Percentiles rank a stretch among this genome's conserved stretches.
These are phyloP conservation scores for Yarrowia sp. DNA, from an alignment of 805 yeast genomes.

Conservation along the genomic window DNA sequence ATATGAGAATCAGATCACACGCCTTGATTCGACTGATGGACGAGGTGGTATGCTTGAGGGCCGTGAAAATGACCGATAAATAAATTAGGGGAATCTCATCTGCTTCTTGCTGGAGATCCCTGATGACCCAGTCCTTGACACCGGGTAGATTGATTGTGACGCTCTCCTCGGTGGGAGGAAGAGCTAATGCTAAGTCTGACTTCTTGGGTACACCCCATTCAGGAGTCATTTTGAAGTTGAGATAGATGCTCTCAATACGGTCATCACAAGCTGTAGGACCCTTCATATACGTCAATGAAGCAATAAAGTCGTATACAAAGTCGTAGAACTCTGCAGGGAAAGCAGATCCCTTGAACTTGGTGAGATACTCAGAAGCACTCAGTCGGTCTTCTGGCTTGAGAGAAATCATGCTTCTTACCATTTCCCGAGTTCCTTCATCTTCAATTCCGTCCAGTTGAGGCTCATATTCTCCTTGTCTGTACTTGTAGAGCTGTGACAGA, in stretches of 20 bases:
- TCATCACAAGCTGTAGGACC: constrained; percentile 50
- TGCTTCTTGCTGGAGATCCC: constrained; percentile 37
- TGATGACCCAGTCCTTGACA: constrained; percentile 15
- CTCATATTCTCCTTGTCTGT: constrained; percentile 67
- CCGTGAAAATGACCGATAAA: constrained; percentile 63
- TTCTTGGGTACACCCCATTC: constrained; percentile 34
- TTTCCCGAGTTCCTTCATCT: constrained; percentile 57
- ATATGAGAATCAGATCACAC: constrained; percentile 74
- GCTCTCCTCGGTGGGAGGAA: constrained; percentile 18
- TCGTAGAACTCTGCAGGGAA: constrained; percentile 74
- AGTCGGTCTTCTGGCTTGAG: constrained; percentile 68
- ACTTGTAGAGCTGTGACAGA: constrained; percentile 84
- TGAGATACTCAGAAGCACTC: constrained; percentile 61
- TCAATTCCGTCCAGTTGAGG: constrained; percentile 69
- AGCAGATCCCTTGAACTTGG: constrained; percentile 56
- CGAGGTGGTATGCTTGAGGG: constrained; percentile 65
- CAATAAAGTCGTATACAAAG: constrained; percentile 68
- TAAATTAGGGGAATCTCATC: constrained; percentile 45
- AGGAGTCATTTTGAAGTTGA: constrained; percentile 52
- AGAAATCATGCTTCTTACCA: constrained; percentile 69
- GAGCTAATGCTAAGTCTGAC: constrained; percentile 10
- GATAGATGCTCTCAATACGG: constrained; percentile 66
- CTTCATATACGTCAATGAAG: constrained; percentile 47
- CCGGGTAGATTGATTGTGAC: constrained; percentile 23
- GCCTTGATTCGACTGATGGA: constrained; percentile 70